Evolutionary conservation across 1,284 basidiomycete genomes (phyloP).

Genomic region (Leccinum proliferum): DNA sequence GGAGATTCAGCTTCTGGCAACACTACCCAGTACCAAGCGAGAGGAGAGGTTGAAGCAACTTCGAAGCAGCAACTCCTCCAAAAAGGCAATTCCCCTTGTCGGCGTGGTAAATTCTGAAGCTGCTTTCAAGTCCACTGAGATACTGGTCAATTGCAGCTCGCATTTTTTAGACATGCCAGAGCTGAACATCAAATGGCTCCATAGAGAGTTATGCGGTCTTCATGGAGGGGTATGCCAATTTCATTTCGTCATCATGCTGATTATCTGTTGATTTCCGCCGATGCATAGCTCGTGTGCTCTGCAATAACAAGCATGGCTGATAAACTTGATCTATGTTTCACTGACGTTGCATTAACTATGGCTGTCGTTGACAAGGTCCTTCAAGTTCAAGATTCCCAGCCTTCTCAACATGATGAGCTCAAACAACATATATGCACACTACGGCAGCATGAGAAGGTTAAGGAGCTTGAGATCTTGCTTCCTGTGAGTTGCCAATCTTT

Average conservation of each 20-base stretch:
- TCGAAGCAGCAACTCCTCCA: neutral
- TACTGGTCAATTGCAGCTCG: neutral
- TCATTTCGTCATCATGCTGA: no score
- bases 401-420: no score
- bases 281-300: conserved; percentile 5
- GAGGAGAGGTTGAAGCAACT: conserved; percentile 1
- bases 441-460: neutral
- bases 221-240: conserved; percentile 2
- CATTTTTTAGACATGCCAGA: conserved; percentile 10
- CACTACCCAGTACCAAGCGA: neutral
- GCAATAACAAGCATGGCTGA: neutral
- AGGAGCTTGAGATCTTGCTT: neutral
- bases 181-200: conserved; percentile 8
- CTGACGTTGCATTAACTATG: neutral
- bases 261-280: no score
- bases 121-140: conserved; percentile 3
- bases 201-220: conserved; percentile 3
- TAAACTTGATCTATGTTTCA: conserved; percentile 3
- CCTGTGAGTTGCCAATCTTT: neutral
- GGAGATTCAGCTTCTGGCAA: conserved; percentile 9
- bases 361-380: no score
- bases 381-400: no score
- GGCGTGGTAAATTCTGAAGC: conserved; percentile 1
- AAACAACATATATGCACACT: neutral
- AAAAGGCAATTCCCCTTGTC: conserved; percentile 3